phyloP scores from a whole-genome alignment of 2,329 filamentous ascomycete species.

The Boeremia exigua region DNA sequence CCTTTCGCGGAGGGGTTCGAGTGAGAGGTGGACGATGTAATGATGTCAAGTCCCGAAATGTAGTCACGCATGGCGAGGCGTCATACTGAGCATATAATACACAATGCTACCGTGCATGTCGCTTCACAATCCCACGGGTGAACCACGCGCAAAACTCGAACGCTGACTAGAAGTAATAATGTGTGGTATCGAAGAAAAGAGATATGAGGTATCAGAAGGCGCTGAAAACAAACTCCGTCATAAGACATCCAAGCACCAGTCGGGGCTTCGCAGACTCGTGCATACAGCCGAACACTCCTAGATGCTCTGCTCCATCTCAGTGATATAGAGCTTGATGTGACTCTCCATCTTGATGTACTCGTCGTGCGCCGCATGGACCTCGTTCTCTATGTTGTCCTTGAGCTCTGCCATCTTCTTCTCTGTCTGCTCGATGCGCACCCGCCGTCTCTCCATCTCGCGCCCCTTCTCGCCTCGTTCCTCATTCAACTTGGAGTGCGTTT shows the following conservation, averaged over 20 bases:
- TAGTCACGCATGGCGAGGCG: slow-evolving; percentile 8
- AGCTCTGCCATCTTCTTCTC: slow-evolving; percentile 99
- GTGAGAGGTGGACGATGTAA: slow-evolving; percentile 16
- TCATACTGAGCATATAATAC: slow-evolving; percentile 3
- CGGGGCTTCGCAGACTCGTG: not conserved
- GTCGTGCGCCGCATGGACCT: slow-evolving; percentile 87
- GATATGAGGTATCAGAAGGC: slow-evolving; percentile 14
- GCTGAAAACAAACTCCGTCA: slow-evolving; percentile 15
- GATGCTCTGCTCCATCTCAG: slow-evolving; percentile 91
- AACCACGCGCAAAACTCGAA: not conserved
- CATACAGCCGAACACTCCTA: slow-evolving; percentile 16
- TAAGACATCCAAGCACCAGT: slow-evolving; percentile 7
- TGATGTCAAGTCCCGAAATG: slow-evolving; percentile 1
- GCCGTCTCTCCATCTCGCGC: slow-evolving; percentile 87
- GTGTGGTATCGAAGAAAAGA: slow-evolving; percentile 2
- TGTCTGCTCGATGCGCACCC: slow-evolving; percentile 95
- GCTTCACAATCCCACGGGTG: not conserved
- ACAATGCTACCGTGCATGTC: slow-evolving; percentile 1
- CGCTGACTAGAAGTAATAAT: not conserved
- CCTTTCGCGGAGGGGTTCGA: slow-evolving; percentile 42
- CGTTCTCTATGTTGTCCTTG: slow-evolving; percentile 95
- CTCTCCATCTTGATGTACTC: slow-evolving; percentile 98
- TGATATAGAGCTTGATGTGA: slow-evolving; percentile 97
- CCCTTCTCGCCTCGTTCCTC: slow-evolving; percentile 87
- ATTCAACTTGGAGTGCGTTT: slow-evolving; percentile 78